These are phyloP conservation scores for Juncus effusus DNA, from an alignment of 176 grass and related monocot species.

Conservation along the genomic window DNA sequence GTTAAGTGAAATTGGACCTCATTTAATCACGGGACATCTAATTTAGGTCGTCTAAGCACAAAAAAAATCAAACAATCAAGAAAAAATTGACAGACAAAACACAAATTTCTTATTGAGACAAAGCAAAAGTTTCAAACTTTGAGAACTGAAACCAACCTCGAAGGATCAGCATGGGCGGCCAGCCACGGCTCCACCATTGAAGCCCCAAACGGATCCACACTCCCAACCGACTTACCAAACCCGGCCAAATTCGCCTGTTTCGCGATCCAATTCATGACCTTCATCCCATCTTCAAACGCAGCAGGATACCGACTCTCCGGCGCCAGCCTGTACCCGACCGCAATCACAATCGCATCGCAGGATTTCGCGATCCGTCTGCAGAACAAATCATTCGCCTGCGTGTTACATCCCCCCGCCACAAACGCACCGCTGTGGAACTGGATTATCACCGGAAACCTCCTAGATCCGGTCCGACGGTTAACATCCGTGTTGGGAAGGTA, in stretches of 20 bases:
- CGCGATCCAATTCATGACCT: constrained; percentile 65
- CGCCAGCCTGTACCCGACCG: constrained; percentile 69
- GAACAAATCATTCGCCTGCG: constrained; percentile 72
- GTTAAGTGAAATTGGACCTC: too few relatives aligned
- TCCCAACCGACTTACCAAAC: constrained; percentile 45
- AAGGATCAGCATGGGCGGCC: constrained; percentile 78
- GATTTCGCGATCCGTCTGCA: constrained; percentile 57
- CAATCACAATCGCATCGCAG: constrained; percentile 72
- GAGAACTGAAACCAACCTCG: constrained; percentile 39
- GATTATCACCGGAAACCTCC: constrained; percentile 60
- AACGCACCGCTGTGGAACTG: constrained; percentile 84
- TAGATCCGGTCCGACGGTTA: constrained; percentile 17
- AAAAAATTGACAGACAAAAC: neutral
- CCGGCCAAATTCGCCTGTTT: constrained; percentile 79
- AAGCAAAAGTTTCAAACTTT: too few relatives aligned
- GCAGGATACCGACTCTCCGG: constrained; percentile 72
- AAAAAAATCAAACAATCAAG: neutral
- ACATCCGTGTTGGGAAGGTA: constrained; percentile 43
- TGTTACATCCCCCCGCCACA: constrained; percentile 48
- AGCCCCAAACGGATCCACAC: constrained; percentile 56
- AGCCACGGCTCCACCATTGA: constrained; percentile 75
- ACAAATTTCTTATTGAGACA: too few relatives aligned
- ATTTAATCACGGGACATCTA: too few relatives aligned
- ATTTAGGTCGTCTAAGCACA: too few relatives aligned
- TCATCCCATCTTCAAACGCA: constrained; percentile 67